Evolutionary conservation across 2,329 filamentous ascomycete species (phyloP).

Genomic region (Juglanconis oblonga): DNA sequence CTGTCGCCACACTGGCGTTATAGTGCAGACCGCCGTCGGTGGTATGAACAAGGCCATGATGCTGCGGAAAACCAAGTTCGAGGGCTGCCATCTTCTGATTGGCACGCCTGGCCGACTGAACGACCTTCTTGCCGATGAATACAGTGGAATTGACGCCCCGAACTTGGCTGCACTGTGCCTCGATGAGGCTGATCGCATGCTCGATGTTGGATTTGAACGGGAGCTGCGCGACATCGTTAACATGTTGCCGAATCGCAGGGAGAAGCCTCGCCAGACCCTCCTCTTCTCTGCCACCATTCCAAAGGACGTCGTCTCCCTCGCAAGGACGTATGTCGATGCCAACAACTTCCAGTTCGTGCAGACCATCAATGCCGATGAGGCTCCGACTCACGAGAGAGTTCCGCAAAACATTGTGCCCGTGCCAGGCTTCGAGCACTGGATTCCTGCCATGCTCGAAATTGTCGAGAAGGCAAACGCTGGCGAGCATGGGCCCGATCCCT

Average conservation of each 20-base stretch:
- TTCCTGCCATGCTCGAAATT: conserved; percentile 77
- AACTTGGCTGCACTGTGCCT: conserved; percentile 91
- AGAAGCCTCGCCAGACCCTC: conserved; percentile 79
- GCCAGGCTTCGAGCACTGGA: conserved; percentile 68
- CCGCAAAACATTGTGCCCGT: conserved; percentile 74
- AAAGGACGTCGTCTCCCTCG: conserved; percentile 74
- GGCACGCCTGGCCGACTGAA: conserved; percentile 85
- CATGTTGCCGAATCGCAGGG: conserved; percentile 58
- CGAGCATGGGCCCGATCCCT: conserved; percentile 52
- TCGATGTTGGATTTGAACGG: conserved; percentile 83
- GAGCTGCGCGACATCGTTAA: conserved; percentile 61
- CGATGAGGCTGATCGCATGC: conserved; percentile 96
- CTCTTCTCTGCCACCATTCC: conserved; percentile 96
- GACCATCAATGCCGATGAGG: conserved; percentile 79
- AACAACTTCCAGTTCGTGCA: conserved; percentile 83
- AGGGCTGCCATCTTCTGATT: conserved; percentile 86
- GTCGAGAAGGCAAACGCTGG: conserved; percentile 44
- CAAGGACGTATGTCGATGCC: conserved; percentile 73
- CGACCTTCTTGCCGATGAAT: conserved; percentile 71
- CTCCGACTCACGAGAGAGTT: conserved; percentile 79
- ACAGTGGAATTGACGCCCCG: conserved; percentile 63
- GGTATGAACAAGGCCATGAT: conserved; percentile 75
- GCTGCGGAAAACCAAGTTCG: conserved; percentile 62
- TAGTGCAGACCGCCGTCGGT: conserved; percentile 78
- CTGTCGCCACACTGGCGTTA: conserved; percentile 60